Base-by-base conservation (phyloP, 2,329 filamentous ascomycete genomes). In the Alternaria metachromatica region DNA sequence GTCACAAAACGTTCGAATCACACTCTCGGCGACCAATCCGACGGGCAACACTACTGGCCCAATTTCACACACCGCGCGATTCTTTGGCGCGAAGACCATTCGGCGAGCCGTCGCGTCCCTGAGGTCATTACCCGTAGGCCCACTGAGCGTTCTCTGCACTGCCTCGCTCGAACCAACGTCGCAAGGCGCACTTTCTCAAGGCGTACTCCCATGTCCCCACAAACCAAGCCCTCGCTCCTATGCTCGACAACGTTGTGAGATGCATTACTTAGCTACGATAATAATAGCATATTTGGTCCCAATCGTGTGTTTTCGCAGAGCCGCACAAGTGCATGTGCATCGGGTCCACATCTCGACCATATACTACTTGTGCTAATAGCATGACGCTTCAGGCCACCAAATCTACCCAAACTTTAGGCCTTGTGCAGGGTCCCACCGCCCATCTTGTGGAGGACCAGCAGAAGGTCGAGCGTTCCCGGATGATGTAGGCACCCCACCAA, bases 401-500 rank as follows among this genome's bases (percentile, higher is more conserved):
- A 50, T 56, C 46, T 64, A 81, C 64, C 76, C 79, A 74, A 82
- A 81, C 55, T 80, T 80, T 56, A 82, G 64, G 7, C 78, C 78
- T 57, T 80, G 72, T 1, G 74, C 69, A 41, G 79, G 78, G 66
- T 81, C 80, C 80, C 79, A 81, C n/a, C 78, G 74, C 44, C 72
- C 78, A 62, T 78, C 76, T 46, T 79, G 75, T 25, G 75, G 64
- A 63, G 77, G 77, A 6, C 78, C 78, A 23, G 74, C 74, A n/a
- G 70, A 58, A 45, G 78, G 77, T 50, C 78, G 67, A 44, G 68
- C 59, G 49, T 75, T 75, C 28, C 74, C 76, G 56, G 73, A 73
- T 25, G 74, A 62, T 28, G 76, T 75, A 26, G 75, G 74, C 25
- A 75, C 65, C 4, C 82, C 85, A 1, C 87, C 88, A 78, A 97